Base-by-base conservation (phyloP, 2,329 filamentous ascomycete genomes). In the Ophioceras dolichostomum region DNA sequence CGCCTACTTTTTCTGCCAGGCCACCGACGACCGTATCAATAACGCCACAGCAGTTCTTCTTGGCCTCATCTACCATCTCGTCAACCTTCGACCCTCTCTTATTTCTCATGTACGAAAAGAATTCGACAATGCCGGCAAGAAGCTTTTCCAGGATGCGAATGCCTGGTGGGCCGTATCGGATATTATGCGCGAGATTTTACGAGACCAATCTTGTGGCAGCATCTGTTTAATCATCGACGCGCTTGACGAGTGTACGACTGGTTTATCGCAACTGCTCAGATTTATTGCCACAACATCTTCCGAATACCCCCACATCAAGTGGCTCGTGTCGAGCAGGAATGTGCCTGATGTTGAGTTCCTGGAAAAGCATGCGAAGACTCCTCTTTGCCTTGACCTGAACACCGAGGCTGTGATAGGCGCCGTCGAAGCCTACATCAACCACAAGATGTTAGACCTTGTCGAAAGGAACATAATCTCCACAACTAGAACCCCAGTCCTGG, bases 251-350 rank as follows among this genome's bases (percentile, higher is more conserved):
- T 67, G 61, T 39, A 40, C 34, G 12, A 31, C 26, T 4, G 53
- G 47, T 16, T 39, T 46, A 16, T 18, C 36, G 1, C 32, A 51
- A 28, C 57, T 68, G 4, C 46, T 68, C 10, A 32, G 55, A 0
- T 42, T 64, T 10, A 54, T 67, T 33, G 34, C 45, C 12, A 36
- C 49, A 21, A 42, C 34, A 0, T 50, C 44, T 10, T 37, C 40
- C 1, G 16, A 4, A 16, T 13, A 31, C 35, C 43, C 47, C 38
- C 28, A 41, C 13, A 46, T 57, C 2, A 69, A 63, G 42, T 67
- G 61, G 57, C 39, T 69, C 13, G 41, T 64, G 0, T 61, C 62
- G 0, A 68, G 65, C 36, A 64, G 65, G 4, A 65, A 66, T 19
- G 50, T 42, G 48, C 45, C 40, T 0, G 43, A 47, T 0, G 64